phyloP scores from a whole-genome alignment of 2,329 filamentous ascomycete genomes.

The Huntiella abstrusa region DNA sequence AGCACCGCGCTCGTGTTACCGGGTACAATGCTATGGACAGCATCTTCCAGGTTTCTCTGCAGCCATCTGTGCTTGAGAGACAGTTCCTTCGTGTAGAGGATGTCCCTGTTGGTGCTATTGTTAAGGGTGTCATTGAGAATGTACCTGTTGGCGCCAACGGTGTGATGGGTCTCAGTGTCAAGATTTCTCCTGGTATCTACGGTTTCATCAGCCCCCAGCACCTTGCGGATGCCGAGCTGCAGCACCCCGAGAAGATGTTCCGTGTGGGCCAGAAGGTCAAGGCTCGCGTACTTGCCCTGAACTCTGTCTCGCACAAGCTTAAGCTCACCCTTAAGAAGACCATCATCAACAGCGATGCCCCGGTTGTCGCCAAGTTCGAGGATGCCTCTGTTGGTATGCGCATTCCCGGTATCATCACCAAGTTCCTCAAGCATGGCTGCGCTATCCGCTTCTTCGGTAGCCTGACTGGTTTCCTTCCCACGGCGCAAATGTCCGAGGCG shows the following conservation, averaged over 20 bases:
- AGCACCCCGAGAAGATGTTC: slow-evolving; percentile 94
- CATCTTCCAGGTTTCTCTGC: slow-evolving; percentile 66
- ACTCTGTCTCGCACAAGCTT: slow-evolving; percentile 57
- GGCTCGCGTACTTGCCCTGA: slow-evolving; percentile 64
- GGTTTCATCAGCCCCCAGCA: slow-evolving; percentile 82
- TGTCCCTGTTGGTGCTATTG: slow-evolving; percentile 59
- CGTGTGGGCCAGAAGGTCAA: slow-evolving; percentile 70
- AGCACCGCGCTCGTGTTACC: slow-evolving; percentile 64
- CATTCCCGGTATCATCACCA: slow-evolving; percentile 72
- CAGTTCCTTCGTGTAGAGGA: slow-evolving; percentile 85
- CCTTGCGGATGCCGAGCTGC: slow-evolving; percentile 68
- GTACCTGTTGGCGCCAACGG: slow-evolving; percentile 62
- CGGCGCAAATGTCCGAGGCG: slow-evolving; percentile 95
- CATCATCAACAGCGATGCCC: slow-evolving; percentile 69
- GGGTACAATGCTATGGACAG: slow-evolving; percentile 80
- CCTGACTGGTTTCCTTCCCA: slow-evolving; percentile 71
- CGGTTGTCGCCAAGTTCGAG: slow-evolving; percentile 62
- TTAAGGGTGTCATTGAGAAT: slow-evolving; percentile 72
- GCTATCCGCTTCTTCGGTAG: slow-evolving; percentile 81
- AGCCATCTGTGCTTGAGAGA: slow-evolving; percentile 67
- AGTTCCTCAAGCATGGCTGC: slow-evolving; percentile 58
- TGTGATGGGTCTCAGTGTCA: slow-evolving; percentile 62
- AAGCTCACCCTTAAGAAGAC: slow-evolving; percentile 88
- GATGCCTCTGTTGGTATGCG: slow-evolving; percentile 56
- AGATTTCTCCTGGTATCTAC: slow-evolving; percentile 67